Base-by-base conservation (phyloP, 768 basidiomycete genomes). In the Hortiboletus flavorubellus region DNA sequence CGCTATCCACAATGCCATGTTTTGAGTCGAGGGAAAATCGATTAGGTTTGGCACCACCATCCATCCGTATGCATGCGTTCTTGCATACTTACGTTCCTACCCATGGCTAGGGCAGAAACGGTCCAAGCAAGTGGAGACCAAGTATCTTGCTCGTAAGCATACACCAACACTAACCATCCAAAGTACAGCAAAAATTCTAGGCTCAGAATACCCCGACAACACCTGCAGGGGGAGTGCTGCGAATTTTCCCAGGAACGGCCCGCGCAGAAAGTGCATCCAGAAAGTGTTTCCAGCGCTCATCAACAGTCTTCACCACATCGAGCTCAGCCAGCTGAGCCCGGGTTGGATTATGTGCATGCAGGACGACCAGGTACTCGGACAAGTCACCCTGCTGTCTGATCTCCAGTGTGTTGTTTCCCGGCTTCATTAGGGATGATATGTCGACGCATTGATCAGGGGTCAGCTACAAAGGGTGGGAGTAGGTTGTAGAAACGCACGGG, bases 331-430 rank as follows among this genome's bases (percentile, higher is more conserved):
- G 60, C 61, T 85, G 84, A 2, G 61, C 65, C 8, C 44, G 59
- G 8, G 80, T 83, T 5, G 84, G 84, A 37, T 64, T 72, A 63
- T 85, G 83, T 1, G 71, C 74, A 46, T 76, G 76, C 6, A 85
- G 67, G 30, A 80, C 69, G 46, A 83, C 72, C 26, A 74, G 66
- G 53, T 79, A 77, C 33, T 72, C 66, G 8, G 77, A 76, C 67
- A 81, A 65, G 59, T 79, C 78, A 18, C 64, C 66, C 31, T 60
- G 64, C 49, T 82, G 82, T 33, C 56, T 61, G 33, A 85, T 69
- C 53, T 75, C 68, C 9, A 84, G 62, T 1, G 51, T 67, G 58
- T 84, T 84, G 9, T 63, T 41, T 18, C 81, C 83, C 0, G 48
- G 38, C 16, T 55, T 61, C 23, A 81, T 55, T 50, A 79, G 76